Percentiles rank a stretch among this genome's conserved stretches.
These are phyloP conservation scores for Amanita brunnescens DNA, from an alignment of 768 basidiomycete species.

Conservation along the genomic window DNA sequence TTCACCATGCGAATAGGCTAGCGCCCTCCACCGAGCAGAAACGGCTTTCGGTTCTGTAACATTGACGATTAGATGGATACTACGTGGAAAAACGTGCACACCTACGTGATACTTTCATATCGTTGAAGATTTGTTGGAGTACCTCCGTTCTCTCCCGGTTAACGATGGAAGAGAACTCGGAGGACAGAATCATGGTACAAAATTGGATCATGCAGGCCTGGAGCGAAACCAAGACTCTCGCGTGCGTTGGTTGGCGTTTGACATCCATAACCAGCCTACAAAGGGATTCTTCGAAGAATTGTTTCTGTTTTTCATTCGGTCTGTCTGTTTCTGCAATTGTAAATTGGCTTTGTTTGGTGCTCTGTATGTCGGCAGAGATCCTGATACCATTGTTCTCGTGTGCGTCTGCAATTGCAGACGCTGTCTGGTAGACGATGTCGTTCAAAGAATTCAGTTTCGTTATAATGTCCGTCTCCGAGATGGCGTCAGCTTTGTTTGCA, in stretches of 20 bases:
- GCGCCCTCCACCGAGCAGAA: background rate
- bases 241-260: background rate
- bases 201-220: slow-evolving; percentile 1
- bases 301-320: background rate
- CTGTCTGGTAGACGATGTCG: slow-evolving; percentile 37
- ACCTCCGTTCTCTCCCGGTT: background rate
- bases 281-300: slow-evolving; percentile 6
- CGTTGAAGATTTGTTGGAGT: background rate
- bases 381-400: slow-evolving; percentile 13
- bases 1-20: background rate
- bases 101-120: slow-evolving; percentile 1
- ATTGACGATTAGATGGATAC: background rate
- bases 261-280: background rate
- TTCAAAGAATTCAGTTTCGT: slow-evolving; percentile 37
- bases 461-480: slow-evolving; percentile 36
- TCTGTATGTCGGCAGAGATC: background rate
- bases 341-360: too few species aligned
- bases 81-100: background rate
- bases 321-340: too few species aligned
- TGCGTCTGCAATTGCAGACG: slow-evolving; percentile 36
- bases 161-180: background rate
- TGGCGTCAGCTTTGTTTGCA: slow-evolving; percentile 31
- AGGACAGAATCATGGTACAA: background rate
- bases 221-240: background rate
- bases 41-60: background rate